A percentile compares a stretch with the other conserved stretches of the same genome.
Evolutionary conservation across 1,284 basidiomycete species (phyloP).

Genomic region (Mycena citricolor): DNA sequence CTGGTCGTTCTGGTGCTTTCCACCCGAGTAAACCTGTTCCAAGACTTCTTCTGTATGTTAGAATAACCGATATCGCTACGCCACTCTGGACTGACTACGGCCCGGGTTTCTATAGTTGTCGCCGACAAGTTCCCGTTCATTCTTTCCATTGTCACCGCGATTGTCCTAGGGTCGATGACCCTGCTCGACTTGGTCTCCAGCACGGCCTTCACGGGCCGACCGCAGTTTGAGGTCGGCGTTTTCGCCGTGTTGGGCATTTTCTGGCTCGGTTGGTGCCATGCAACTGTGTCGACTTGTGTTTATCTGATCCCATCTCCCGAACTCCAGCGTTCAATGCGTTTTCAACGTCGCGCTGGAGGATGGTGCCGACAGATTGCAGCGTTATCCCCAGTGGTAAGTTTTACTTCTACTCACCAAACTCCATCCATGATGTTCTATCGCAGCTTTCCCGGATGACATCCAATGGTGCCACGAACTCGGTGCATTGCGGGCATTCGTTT

Average conservation of each 20-base stretch:
- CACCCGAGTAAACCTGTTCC: slow-evolving; percentile 52
- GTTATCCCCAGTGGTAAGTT: slow-evolving; percentile 46
- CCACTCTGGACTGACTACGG: slow-evolving; percentile 1
- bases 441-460: slow-evolving; percentile 47
- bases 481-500: slow-evolving; percentile 55
- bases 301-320: not conserved
- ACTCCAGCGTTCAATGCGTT: slow-evolving; percentile 57
- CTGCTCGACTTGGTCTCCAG: slow-evolving; percentile 41
- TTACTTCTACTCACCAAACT: not conserved
- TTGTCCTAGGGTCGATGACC: slow-evolving; percentile 43
- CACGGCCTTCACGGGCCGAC: slow-evolving; percentile 44
- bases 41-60: slow-evolving; percentile 58
- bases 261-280: slow-evolving; percentile 48
- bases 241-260: slow-evolving; percentile 47
- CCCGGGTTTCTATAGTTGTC: slow-evolving; percentile 36
- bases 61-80: not conserved
- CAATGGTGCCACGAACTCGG: slow-evolving; percentile 55
- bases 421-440: not conserved
- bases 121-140: slow-evolving; percentile 60
- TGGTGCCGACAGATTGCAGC: slow-evolving; percentile 47
- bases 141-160: slow-evolving; percentile 52
- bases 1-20: slow-evolving; percentile 54
- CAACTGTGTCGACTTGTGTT: not conserved
- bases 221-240: slow-evolving; percentile 48
- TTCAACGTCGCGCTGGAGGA: slow-evolving; percentile 55